phyloP scores from a whole-genome alignment of 2,329 filamentous ascomycete species.

The Claviceps sp. region DNA sequence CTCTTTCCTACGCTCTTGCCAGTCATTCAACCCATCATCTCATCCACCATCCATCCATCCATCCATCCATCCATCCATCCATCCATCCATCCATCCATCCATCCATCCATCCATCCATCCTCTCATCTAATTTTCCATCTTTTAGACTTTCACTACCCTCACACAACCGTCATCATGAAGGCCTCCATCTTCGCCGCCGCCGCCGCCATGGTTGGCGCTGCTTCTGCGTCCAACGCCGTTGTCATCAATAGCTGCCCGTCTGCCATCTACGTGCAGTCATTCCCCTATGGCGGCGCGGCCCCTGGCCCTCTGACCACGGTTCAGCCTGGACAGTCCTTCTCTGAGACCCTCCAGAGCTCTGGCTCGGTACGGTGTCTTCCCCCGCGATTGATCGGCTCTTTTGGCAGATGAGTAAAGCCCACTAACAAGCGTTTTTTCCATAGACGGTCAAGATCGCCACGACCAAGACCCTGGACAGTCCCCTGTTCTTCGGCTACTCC shows the following conservation, averaged over 20 bases:
- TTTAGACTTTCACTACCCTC: neutral
- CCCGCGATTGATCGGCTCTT: neutral
- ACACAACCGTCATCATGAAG: constrained; percentile 16
- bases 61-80: neutral
- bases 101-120: neutral
- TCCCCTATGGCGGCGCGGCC: constrained; percentile 18
- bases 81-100: neutral
- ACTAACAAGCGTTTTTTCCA: neutral
- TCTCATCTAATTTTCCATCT: neutral
- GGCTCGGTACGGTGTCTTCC: constrained; percentile 21
- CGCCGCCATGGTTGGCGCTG: constrained; percentile 18
- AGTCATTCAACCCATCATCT: neutral
- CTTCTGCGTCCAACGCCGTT: constrained; percentile 21
- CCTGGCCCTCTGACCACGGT: constrained; percentile 20
- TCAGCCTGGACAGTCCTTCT: constrained; percentile 19
- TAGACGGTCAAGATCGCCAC: constrained; percentile 29
- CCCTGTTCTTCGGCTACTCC: constrained; percentile 30
- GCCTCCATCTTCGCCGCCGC: constrained; percentile 13
- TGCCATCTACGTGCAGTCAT: constrained; percentile 24
- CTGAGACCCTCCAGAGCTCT: constrained; percentile 19
- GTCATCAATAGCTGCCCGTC: constrained; percentile 22
- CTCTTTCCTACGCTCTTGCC: neutral
- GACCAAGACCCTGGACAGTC: constrained; percentile 20
- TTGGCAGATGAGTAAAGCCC: neutral
- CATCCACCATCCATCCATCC: neutral